Conservation (phyloP, 768 basidiomycete genomes). For the Panus rudis region DNA sequence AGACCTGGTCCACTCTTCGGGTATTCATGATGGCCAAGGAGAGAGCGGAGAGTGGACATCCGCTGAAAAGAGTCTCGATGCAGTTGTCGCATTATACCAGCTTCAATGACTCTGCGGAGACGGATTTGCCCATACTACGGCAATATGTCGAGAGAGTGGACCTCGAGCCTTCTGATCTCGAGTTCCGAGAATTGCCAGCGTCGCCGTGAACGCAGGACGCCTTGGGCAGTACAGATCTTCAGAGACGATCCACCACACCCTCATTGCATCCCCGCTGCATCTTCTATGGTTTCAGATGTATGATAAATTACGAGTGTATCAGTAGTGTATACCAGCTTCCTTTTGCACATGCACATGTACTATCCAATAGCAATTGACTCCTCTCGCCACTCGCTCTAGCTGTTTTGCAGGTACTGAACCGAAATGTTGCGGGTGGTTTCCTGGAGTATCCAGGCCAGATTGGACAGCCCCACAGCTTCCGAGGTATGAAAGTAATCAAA, state of each 20-base stretch:
- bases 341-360: background rate
- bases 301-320: too few species aligned
- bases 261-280: background rate
- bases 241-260: background rate
- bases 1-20: slow-evolving; percentile 23
- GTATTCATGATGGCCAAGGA: slow-evolving; percentile 19
- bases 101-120: slow-evolving; percentile 21
- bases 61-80: slow-evolving; percentile 20
- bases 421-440: too few species aligned
- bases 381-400: too few species aligned
- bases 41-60: slow-evolving; percentile 14
- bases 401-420: too few species aligned
- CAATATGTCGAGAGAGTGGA: slow-evolving; percentile 20
- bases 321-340: too few species aligned
- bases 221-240: too few species aligned
- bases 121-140: slow-evolving; percentile 19
- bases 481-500: too few species aligned
- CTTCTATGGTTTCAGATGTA: background rate
- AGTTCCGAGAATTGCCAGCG: slow-evolving; percentile 13
- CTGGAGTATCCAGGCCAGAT: too few species aligned
- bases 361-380: too few species aligned
- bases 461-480: too few species aligned
- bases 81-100: slow-evolving; percentile 21
- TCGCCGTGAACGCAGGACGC: background rate
- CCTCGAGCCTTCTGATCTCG: slow-evolving; percentile 17